Conservation (phyloP, 2,329 filamentous ascomycete species). For the Colletotrichum navitas region DNA sequence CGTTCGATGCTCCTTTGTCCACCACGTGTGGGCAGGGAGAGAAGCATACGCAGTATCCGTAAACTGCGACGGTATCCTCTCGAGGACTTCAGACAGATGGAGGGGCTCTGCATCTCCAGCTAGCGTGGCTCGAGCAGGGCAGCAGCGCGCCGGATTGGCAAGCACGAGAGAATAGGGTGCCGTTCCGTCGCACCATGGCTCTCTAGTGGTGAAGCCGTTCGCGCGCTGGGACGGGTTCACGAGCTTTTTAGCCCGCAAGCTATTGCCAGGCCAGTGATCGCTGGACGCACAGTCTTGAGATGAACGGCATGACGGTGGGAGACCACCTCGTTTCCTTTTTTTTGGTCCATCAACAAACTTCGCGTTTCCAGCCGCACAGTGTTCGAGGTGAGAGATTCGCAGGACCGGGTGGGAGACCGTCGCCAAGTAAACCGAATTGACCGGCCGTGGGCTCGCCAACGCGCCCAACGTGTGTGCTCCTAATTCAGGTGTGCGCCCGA, state of each 20-base stretch:
- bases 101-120: neutral
- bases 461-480: neutral
- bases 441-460: neutral
- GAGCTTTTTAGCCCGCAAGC: neutral
- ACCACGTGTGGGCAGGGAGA: conserved; percentile 20
- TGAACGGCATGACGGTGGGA: conserved; percentile 5
- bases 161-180: conserved; percentile 1
- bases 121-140: neutral
- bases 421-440: neutral
- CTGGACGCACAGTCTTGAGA: neutral
- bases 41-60: neutral
- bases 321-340: neutral
- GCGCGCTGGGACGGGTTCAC: neutral
- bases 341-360: neutral
- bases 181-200: conserved; percentile 27
- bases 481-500: neutral
- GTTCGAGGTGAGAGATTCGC: conserved; percentile 2
- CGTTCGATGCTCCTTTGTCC: conserved; percentile 10
- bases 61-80: neutral
- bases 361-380: neutral
- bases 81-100: too few relatives aligned
- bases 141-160: conserved; percentile 16
- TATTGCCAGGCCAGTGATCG: neutral
- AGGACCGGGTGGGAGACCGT: neutral
- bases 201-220: conserved; percentile 23